Base-by-base conservation (phyloP, 257 asterid species). In the Rehmannia glutinosa region DNA sequence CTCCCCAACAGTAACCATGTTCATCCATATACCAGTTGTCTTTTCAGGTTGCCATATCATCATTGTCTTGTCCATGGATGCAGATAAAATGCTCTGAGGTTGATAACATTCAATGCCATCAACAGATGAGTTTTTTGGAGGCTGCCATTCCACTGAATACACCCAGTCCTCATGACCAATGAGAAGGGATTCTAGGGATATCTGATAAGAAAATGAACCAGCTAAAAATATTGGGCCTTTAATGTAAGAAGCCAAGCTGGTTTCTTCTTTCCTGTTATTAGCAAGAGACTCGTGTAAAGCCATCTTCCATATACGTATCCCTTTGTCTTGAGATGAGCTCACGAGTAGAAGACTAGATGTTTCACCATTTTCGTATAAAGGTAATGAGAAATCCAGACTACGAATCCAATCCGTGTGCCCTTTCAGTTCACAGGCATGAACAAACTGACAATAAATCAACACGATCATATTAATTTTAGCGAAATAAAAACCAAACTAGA, bases 1-100 rank as follows among this genome's bases (percentile, higher is more conserved):
- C 77, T 90, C 99, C 56, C 99, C 99, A 45, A 93, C 99, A 16
- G 97, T 86, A 59, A 93, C 99, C 79, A 93, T 86, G 70, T 93
- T 93, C 73, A 90, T 90, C 99, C 99, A 93, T 70, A 93, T 86
- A 73, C 99, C 97, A 64, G 88, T 86, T 28, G 89, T 82, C 88
- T 83, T 93, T 72, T 93, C 99, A 2, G 99, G 99, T 79, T 88
- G 83, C 99, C 99, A 93, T 68, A 90, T 83, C 99, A 90, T 86
- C 99, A 93, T 93, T 62, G 99, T 93, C 84, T 90, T 93, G 75
- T 93, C 99, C 99, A 90, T 93, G 46, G 99, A 93, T 45, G 97
- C 86, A 50, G 99, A 93, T 71, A 93, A 84, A 74, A 93, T 78
- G 83, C 96, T 86, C 71, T 85, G 97, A 46, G 96, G 96, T 63